Conservation (phyloP, 2,329 filamentous ascomycete genomes). For the Coniochaeta sp. region DNA sequence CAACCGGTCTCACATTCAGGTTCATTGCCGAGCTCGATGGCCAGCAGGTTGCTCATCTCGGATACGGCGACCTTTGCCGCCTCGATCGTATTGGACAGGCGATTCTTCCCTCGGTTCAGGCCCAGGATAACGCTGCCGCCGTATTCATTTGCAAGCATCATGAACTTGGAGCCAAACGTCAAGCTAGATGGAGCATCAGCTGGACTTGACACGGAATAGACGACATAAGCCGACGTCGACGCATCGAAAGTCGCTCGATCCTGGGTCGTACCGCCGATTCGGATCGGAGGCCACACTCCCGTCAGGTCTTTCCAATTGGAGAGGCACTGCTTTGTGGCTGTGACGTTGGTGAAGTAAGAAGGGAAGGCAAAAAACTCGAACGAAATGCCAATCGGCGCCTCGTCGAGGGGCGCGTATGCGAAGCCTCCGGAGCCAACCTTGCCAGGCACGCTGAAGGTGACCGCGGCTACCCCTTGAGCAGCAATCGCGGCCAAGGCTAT, state of each 20-base stretch:
- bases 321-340: conserved; percentile 41
- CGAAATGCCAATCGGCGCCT: conserved; percentile 15
- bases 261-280: conserved; percentile 53
- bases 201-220: conserved; percentile 38
- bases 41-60: conserved; percentile 39
- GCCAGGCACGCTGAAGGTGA: conserved; percentile 11
- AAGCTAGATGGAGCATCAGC: conserved; percentile 39
- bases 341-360: conserved; percentile 43
- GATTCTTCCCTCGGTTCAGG: conserved; percentile 44
- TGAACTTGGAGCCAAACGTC: conserved; percentile 45
- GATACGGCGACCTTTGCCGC: conserved; percentile 37
- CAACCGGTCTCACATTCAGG: conserved; percentile 38
- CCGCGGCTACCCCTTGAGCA: not conserved
- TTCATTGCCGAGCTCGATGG: conserved; percentile 51
- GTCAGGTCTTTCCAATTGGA: conserved; percentile 41
- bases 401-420: conserved; percentile 12
- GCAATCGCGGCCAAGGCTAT: not conserved
- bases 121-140: conserved; percentile 41
- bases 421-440: conserved; percentile 8
- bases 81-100: conserved; percentile 44
- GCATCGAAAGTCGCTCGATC: conserved; percentile 46
- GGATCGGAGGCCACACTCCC: conserved; percentile 43
- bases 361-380: conserved; percentile 52
- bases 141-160: conserved; percentile 40
- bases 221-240: conserved; percentile 33